These are phyloP conservation scores for Scleromitrula shiraiana DNA, from an alignment of 2,329 filamentous ascomycete genomes.

Conservation along the genomic window DNA sequence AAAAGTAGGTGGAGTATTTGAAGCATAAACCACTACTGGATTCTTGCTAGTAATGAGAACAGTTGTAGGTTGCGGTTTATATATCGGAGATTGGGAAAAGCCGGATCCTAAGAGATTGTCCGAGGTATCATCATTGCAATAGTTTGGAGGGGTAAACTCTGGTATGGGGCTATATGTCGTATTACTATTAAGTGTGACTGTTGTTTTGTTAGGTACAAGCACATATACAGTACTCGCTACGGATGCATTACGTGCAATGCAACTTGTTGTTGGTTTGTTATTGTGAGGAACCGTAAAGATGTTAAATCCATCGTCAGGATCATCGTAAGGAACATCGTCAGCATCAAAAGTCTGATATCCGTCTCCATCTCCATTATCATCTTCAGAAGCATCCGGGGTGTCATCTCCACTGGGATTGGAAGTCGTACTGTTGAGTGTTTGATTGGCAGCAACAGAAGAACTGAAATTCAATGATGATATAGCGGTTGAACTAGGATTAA, in stretches of 20 bases:
- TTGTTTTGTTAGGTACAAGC: slow-evolving; percentile 23
- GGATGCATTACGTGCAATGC: background rate
- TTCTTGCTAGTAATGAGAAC: slow-evolving; percentile 6
- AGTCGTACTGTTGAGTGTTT: background rate
- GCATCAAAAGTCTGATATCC: no score
- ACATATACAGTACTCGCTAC: slow-evolving; percentile 14
- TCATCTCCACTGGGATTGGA: background rate
- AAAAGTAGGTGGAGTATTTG: background rate
- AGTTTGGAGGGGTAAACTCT: slow-evolving; percentile 23
- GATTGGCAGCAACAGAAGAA: background rate
- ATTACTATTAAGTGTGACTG: slow-evolving; percentile 16
- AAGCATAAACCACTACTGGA: background rate
- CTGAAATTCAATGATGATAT: background rate
- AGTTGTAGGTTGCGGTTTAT: background rate
- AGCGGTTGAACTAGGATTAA: background rate
- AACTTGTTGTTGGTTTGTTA: background rate
- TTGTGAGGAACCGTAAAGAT: background rate
- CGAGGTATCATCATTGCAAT: slow-evolving; percentile 9
- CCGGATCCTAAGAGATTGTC: background rate
- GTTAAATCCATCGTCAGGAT: no score
- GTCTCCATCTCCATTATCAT: background rate
- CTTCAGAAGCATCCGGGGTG: background rate
- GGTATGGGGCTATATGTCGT: slow-evolving; percentile 11
- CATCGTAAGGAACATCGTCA: no score
- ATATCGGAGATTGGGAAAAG: background rate